These are phyloP conservation scores for Ephemerocybe angulata DNA, from an alignment of 768 basidiomycete species.

Conservation along the genomic window DNA sequence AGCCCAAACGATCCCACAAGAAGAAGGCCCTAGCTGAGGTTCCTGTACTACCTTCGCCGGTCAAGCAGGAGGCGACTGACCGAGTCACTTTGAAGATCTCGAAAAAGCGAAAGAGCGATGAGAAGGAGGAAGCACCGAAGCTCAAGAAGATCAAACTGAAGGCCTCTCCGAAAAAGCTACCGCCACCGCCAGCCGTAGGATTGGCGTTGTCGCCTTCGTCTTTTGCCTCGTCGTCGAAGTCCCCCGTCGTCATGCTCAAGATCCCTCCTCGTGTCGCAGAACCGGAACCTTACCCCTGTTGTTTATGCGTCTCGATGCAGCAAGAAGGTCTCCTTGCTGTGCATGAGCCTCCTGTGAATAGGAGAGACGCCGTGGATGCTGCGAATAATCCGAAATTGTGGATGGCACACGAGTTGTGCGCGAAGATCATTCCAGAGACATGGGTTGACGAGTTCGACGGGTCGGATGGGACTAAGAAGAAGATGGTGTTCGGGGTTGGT, in stretches of 20 bases:
- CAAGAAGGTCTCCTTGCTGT: conserved; percentile 59
- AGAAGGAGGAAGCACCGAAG: conserved; percentile 31
- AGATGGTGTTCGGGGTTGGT: conserved; percentile 78
- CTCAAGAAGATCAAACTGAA: conserved; percentile 48
- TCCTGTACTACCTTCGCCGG: conserved; percentile 4
- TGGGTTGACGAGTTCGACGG: conserved; percentile 75
- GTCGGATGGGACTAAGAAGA: conserved; percentile 39
- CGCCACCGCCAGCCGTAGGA: conserved; percentile 10
- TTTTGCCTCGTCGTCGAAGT: conserved; percentile 4
- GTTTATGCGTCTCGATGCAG: conserved; percentile 57
- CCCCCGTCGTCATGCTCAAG: conserved; percentile 51
- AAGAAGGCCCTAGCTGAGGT: conserved; percentile 12
- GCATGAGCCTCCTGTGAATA: conserved; percentile 58
- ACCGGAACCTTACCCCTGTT: conserved; percentile 59
- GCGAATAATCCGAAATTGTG: conserved; percentile 47
- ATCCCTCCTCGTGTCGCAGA: conserved; percentile 60
- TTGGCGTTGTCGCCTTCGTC: neutral
- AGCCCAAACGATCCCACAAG: conserved; percentile 17
- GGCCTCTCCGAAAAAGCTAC: conserved; percentile 25
- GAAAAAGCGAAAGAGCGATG: conserved; percentile 41
- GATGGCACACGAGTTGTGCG: conserved; percentile 81
- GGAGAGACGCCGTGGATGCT: conserved; percentile 50
- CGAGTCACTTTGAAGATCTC: conserved; percentile 13
- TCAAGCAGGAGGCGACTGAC: conserved; percentile 21
- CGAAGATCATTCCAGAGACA: conserved; percentile 81